Percentiles rank a stretch among this genome's conserved stretches.
These are phyloP conservation scores for Groenewaldozyma sp. DNA, from an alignment of 1,139 yeast genomes.

Conservation along the genomic window DNA sequence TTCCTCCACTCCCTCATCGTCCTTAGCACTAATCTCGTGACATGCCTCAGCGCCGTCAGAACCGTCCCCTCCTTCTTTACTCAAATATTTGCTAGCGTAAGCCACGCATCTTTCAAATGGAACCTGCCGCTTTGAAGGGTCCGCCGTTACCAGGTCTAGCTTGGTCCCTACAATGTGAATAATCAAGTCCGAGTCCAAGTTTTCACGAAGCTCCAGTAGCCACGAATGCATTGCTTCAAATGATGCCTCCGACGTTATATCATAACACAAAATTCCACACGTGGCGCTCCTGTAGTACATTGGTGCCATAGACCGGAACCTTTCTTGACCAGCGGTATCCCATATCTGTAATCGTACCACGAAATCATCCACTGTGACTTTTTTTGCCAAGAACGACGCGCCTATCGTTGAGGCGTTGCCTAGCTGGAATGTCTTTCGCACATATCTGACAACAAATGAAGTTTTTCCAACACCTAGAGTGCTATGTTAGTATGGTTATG, in stretches of 20 bases:
- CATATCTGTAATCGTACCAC: constrained; percentile 86
- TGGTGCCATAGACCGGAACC: constrained; percentile 89
- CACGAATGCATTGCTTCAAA: constrained; percentile 84
- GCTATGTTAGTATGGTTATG: too few relatives aligned
- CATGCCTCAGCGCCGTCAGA: constrained; percentile 26
- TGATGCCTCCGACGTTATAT: constrained; percentile 86
- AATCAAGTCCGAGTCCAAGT: constrained; percentile 69
- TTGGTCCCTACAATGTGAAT: constrained; percentile 89
- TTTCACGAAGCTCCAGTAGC: constrained; percentile 85
- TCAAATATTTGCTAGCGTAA: constrained; percentile 27
- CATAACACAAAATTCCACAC: constrained; percentile 87
- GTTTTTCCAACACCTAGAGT: constrained; percentile 76
- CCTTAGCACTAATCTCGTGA: constrained; percentile 32
- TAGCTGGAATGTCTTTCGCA: constrained; percentile 82
- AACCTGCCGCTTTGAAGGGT: constrained; percentile 30
- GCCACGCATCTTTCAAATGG: constrained; percentile 31
- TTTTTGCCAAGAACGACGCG: constrained; percentile 86
- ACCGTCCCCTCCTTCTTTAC: constrained; percentile 18
- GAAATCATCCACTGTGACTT: constrained; percentile 75
- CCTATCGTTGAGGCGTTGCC: constrained; percentile 92
- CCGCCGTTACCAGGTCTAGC: constrained; percentile 46
- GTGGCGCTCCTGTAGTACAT: constrained; percentile 93
- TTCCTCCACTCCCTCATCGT: constrained; percentile 31
- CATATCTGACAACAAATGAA: constrained; percentile 79
- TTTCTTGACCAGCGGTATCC: constrained; percentile 94